A percentile compares a stretch with the other conserved stretches of the same genome.
Evolutionary conservation across 2,329 filamentous ascomycete species (phyloP).

Genomic region (Fulvia fulva): DNA sequence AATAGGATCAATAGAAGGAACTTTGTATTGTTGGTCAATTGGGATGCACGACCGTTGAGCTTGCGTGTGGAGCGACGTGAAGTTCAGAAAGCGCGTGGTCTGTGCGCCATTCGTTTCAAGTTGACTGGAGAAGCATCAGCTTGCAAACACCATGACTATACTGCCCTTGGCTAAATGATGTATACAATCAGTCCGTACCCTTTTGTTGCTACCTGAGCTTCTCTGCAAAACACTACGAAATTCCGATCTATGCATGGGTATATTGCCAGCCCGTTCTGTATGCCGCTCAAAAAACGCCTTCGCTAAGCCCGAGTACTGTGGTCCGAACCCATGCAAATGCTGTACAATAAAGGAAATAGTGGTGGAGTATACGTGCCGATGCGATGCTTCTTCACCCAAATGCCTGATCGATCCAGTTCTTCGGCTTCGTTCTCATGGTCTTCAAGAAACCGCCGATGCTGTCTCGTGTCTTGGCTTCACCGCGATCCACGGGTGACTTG

Average conservation of each 20-base stretch:
- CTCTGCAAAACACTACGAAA: neutral
- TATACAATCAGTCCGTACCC: neutral
- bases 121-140: neutral
- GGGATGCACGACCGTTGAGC: neutral
- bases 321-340: neutral
- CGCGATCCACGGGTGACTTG: constrained; percentile 16
- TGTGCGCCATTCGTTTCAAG: neutral
- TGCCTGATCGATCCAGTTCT: constrained; percentile 21
- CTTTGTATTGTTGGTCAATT: neutral
- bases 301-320: neutral
- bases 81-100: neutral
- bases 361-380: constrained; percentile 2
- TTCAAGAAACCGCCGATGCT: constrained; percentile 18
- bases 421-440: constrained; percentile 19
- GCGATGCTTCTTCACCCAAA: constrained; percentile 18
- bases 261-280: neutral
- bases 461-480: constrained; percentile 21
- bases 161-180: no score
- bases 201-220: neutral
- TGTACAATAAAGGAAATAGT: neutral
- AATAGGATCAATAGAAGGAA: neutral
- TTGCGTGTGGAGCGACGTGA: neutral
- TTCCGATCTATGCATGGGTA: neutral
- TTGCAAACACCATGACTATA: no score
- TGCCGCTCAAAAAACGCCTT: neutral